Base-by-base conservation (phyloP, 176 grass and related monocot species). In the Zea mays region DNA sequence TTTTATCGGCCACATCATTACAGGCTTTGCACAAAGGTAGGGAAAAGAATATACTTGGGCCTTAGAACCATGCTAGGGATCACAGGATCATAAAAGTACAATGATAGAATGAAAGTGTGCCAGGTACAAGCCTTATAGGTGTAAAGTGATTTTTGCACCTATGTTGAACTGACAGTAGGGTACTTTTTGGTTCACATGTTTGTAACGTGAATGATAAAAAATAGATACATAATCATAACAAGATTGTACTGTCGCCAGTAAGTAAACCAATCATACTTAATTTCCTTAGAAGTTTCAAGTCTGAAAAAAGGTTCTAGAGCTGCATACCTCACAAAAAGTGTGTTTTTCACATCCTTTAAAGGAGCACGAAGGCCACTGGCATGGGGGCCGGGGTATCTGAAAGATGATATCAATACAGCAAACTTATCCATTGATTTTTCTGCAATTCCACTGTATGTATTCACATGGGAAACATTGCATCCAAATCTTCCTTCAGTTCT, bases 361-460 rank as follows among this genome's bases (percentile, higher is more conserved):
- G 95, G 95, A 68, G 91, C 82, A 46, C 95, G 91, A 43, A 94
- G 95, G n/a, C 95, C 89, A 52, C 91, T 97, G 70, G 95, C 91
- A 65, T 86, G 89, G 39, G 91, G 91, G 1, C 91, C 91, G 35
- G 83, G 74, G 67, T 92, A 97, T 86, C 87, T 91, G 81, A 90
- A 97, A 79, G 91, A 89, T 44, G 94, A 92, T 84, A 97, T 82
- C 58, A 94, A 67, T 4, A 83, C 75, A 15, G 82, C 85, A 77
- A 94, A 94, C 14, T 86, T 92, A 41, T 97, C 95, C 91, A 97
- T 90, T 51, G 95, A 97, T 88, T 94, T 97, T 81, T 94, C 87
- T 13, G 95, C 95, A 81, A 97, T 91, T 77, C 82, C 86, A 50
- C 58, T 83, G 70, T 97, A 97, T 56, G 60, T 83, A 74, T 88